A percentile compares a stretch with the other conserved stretches of the same genome.
Evolutionary conservation across 305 asterid species (phyloP).

Genomic region (Solanum chacoense): DNA sequence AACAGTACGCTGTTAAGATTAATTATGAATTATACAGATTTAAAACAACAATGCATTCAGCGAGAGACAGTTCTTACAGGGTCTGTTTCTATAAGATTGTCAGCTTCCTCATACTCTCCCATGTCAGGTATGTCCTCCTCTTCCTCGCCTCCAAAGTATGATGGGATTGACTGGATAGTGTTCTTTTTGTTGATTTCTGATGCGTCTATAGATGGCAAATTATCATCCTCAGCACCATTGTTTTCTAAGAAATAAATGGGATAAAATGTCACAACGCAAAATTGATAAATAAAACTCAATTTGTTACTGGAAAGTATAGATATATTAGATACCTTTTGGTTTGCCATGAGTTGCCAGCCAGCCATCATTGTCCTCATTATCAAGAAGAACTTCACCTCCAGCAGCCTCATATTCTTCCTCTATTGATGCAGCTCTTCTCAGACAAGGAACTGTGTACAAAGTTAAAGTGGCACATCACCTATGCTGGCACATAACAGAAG

Average conservation of each 20-base stretch:
- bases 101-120: constrained; percentile 74
- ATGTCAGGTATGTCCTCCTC: constrained; percentile 92
- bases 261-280: neutral
- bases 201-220: constrained; percentile 81
- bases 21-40: neutral
- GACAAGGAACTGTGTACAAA: constrained; percentile 62
- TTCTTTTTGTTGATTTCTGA: constrained; percentile 64
- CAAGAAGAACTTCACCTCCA: constrained; percentile 89
- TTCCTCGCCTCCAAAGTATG: constrained; percentile 82
- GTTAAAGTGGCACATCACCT: neutral
- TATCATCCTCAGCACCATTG: constrained; percentile 47
- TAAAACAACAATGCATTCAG: neutral
- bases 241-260: constrained; percentile 35
- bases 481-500: neutral
- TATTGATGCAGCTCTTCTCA: constrained; percentile 84
- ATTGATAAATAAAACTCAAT: neutral
- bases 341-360: constrained; percentile 97
- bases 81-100: constrained; percentile 68
- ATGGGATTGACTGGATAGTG: constrained; percentile 53
- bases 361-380: constrained; percentile 82
- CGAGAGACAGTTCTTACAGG: constrained; percentile 44
- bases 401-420: constrained; percentile 96
- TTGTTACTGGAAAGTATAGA: neutral
- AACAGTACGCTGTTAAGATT: neutral
- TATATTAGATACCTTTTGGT: constrained; percentile 51